Evolutionary conservation across 2,329 filamentous ascomycete genomes (phyloP).

Genomic region (Aspergillus sp.): DNA sequence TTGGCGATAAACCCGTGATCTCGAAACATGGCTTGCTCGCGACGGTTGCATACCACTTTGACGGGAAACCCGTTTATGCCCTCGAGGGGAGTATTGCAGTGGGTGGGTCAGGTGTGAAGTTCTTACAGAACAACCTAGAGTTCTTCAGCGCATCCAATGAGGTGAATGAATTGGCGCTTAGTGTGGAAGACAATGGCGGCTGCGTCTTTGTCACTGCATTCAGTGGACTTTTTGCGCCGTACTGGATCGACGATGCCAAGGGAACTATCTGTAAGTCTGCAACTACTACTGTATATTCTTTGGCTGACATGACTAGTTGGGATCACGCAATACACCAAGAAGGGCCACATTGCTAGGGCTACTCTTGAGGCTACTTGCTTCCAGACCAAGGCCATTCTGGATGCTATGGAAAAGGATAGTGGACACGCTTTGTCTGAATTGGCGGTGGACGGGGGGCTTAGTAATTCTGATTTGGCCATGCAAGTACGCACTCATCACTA

Average conservation of each 20-base stretch:
- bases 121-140: constrained; percentile 64
- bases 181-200: constrained; percentile 73
- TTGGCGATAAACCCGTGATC: constrained; percentile 79
- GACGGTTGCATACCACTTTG: constrained; percentile 82
- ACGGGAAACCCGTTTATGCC: constrained; percentile 70
- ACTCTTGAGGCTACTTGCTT: constrained; percentile 90
- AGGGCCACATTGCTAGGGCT: constrained; percentile 82
- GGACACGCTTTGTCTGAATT: constrained; percentile 73
- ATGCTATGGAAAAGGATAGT: constrained; percentile 87
- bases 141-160: constrained; percentile 61
- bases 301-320: constrained; percentile 55
- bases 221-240: constrained; percentile 85
- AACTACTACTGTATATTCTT: not conserved
- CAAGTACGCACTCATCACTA: constrained; percentile 49
- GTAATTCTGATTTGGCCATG: constrained; percentile 85
- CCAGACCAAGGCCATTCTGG: constrained; percentile 89
- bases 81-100: constrained; percentile 83
- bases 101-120: constrained; percentile 76
- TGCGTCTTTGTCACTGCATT: constrained; percentile 88
- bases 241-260: constrained; percentile 93
- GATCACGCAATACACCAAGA: constrained; percentile 79
- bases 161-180: constrained; percentile 62
- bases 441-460: constrained; percentile 85
- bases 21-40: constrained; percentile 78
- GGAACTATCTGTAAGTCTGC: constrained; percentile 69